A percentile compares a stretch with the other conserved stretches of the same genome.
These are phyloP conservation scores for Holtermanniella nyarrowii DNA, from an alignment of 768 basidiomycete species.

Conservation along the genomic window DNA sequence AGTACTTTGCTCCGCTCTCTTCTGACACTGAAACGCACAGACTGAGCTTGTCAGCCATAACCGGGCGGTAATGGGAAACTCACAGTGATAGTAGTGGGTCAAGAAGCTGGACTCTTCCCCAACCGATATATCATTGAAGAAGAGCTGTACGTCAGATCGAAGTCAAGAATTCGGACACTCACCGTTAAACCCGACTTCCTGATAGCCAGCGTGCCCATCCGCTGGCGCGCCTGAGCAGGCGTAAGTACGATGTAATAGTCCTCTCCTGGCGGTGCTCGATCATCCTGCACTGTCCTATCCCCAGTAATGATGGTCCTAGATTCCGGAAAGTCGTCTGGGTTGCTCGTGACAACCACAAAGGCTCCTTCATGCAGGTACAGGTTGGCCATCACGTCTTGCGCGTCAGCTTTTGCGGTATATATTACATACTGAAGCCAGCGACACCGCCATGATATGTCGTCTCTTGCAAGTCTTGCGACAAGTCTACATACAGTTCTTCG, in stretches of 20 bases:
- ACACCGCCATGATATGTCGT: slow-evolving; percentile 18
- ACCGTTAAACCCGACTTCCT: slow-evolving; percentile 20
- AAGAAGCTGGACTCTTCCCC: slow-evolving; percentile 16
- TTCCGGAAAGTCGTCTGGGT: slow-evolving; percentile 12
- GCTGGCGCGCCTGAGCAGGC: slow-evolving; percentile 3
- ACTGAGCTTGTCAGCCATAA: neutral
- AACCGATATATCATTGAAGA: slow-evolving; percentile 24
- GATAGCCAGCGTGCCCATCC: slow-evolving; percentile 17
- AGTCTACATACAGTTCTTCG: neutral
- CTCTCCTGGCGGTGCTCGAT: slow-evolving; percentile 9
- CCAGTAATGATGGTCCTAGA: slow-evolving; percentile 15
- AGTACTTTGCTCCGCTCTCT: neutral
- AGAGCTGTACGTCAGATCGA: too few species aligned
- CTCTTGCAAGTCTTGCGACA: slow-evolving; percentile 3
- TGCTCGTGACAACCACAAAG: slow-evolving; percentile 14
- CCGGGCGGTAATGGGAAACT: neutral
- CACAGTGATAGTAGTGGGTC: slow-evolving; percentile 31
- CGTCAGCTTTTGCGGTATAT: too few species aligned
- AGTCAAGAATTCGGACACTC: slow-evolving; percentile 3
- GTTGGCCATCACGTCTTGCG: slow-evolving; percentile 15
- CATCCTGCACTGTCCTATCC: slow-evolving; percentile 9
- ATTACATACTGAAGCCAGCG: slow-evolving; percentile 21
- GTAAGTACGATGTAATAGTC: slow-evolving; percentile 18
- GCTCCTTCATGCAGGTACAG: slow-evolving; percentile 24
- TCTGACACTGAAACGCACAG: neutral